These are phyloP conservation scores for Didymella pinodella DNA, from an alignment of 2,329 filamentous ascomycete genomes.

Conservation along the genomic window DNA sequence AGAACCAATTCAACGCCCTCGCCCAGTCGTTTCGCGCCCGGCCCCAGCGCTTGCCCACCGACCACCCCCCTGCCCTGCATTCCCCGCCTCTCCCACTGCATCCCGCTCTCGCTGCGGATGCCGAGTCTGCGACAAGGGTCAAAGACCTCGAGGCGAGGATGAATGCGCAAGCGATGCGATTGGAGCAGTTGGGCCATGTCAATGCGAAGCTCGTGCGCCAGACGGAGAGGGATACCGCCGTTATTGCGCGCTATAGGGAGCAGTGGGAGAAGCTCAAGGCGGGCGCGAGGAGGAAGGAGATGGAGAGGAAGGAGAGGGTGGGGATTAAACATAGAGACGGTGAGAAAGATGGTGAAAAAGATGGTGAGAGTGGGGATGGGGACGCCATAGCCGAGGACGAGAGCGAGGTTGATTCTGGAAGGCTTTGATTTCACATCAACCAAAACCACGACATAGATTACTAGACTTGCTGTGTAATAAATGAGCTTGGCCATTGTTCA, in stretches of 20 bases:
- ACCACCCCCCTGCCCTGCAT: background rate
- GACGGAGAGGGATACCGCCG: constrained; percentile 65
- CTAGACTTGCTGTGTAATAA: too few relatives aligned
- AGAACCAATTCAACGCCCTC: constrained; percentile 84
- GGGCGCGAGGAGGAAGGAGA: constrained; percentile 58
- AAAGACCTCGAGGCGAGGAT: constrained; percentile 41
- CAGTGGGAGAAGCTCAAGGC: constrained; percentile 75
- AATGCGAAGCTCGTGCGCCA: constrained; percentile 69
- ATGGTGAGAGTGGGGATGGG: constrained; percentile 23
- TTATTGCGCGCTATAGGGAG: constrained; percentile 66
- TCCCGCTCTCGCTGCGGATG: background rate
- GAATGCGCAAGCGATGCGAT: constrained; percentile 33
- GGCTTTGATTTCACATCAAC: background rate
- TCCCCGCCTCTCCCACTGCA: background rate
- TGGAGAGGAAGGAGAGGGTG: constrained; percentile 37
- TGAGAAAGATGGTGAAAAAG: constrained; percentile 27
- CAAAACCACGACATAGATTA: too few relatives aligned
- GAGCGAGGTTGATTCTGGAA: constrained; percentile 39
- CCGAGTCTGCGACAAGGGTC: constrained; percentile 15
- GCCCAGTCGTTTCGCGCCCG: constrained; percentile 73
- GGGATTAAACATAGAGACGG: background rate
- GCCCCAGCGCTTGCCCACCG: background rate
- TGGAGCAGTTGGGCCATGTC: constrained; percentile 63
- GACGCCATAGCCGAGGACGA: constrained; percentile 7
- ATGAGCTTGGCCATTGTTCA: too few relatives aligned